Evolutionary conservation across 352 stramenopile genomes (phyloP), one percentile per base, ranked within the genome.

Genomic region (Phytophthora hybrid): DNA sequence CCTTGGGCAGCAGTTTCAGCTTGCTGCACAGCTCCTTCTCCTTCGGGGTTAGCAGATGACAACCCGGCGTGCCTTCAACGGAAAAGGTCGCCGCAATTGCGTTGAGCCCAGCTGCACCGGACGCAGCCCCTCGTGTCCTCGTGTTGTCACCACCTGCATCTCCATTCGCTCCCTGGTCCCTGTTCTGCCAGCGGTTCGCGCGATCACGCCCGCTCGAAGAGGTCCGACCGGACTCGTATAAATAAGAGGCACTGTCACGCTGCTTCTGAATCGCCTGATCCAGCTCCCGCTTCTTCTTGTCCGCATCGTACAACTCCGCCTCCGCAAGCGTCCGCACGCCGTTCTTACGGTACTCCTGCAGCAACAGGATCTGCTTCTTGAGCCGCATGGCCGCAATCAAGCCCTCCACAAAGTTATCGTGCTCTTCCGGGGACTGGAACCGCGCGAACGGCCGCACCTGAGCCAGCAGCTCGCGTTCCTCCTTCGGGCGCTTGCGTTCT

Each of bases 281-380:
- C 32, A 94, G 89, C 62, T 98, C 92, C 1, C 94, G 89, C 65
- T 98, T 97, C 72, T 94, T 91, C 74, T 98, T 98, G 71, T 98
- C 95, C 14, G 92, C 85, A 72, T 99, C 97, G 71, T 98, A 99
- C 51, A 97, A 76, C 77, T 99, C 96, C 5, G 93, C 96, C 79
- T 99, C 97, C 0, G 90, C 93, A 9, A 99, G 83, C 31, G 97
- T 98, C 9, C 85, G 92, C 34, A 99, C 96, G 39, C 97, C 97
- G 56, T 98, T 97, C 53, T 95, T 91, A 49, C 97, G 94, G 80
- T 99, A 99, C 74, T 98, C 96, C 84, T 99, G 95, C 67, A 99
- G 79, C 73, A 98, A 78, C 72, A 97, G 76, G 76, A 99, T 99
- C 85, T 98, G 94, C 76, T 99, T 98, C 34, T 97, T 92, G 19